Conservation (phyloP, 768 basidiomycete genomes). For the Naganishia friedmannii region DNA sequence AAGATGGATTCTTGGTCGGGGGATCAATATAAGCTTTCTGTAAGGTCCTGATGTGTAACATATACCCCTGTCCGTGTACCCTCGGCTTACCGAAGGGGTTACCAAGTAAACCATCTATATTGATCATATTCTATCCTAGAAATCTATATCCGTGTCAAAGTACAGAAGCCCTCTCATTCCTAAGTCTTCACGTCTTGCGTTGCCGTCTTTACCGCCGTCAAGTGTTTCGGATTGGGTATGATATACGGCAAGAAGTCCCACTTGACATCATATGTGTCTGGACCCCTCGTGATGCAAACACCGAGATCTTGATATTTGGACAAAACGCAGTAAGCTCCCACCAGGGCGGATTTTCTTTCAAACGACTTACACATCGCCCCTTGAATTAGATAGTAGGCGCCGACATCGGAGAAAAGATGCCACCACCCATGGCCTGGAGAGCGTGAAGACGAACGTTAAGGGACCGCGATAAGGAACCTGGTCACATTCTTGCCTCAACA, state of each 20-base stretch:
- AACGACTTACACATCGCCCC: conserved; percentile 42
- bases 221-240: not conserved
- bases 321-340: not conserved
- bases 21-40: too few species aligned
- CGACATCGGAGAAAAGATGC: conserved; percentile 47
- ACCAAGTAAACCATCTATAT: too few species aligned
- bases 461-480: too few species aligned
- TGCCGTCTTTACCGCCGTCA: not conserved
- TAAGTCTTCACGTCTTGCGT: not conserved
- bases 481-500: not conserved
- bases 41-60: too few species aligned
- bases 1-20: conserved; percentile 14
- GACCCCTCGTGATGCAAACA: conserved; percentile 18
- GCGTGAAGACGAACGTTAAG: conserved; percentile 21
- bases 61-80: too few species aligned
- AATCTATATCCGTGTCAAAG: not conserved
- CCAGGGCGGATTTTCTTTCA: not conserved
- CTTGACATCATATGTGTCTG: conserved; percentile 18
- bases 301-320: conserved; percentile 6
- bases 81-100: too few species aligned
- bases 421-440: conserved; percentile 40
- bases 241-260: conserved; percentile 18
- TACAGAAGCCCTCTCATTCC: not conserved
- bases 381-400: conserved; percentile 43
- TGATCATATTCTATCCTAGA: too few species aligned